Evolutionary conservation across 352 stramenopile genomes (phyloP), one percentile per base, ranked within the genome.

Genomic region (Phytophthora melonis): DNA sequence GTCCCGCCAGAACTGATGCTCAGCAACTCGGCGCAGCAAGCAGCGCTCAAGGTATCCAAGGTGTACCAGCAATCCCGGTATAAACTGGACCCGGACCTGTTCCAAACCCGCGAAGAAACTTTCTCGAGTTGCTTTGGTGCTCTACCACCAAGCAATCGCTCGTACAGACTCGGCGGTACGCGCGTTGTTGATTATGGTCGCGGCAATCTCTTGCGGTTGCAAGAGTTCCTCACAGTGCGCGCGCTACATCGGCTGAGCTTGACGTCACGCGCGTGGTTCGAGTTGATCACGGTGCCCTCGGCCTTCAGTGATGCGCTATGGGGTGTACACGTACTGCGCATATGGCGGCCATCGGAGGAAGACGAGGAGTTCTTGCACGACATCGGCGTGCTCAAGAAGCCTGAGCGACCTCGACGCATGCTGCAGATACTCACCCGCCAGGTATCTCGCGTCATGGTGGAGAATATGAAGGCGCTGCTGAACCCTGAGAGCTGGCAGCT

Each of bases 401-500:
- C 64, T 2, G 83, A 90, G 25, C 79, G 78, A 39, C 79, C 83
- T 8, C 77, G 77, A 2, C 71, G 75, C 13, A 82, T 88, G 71
- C 64, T 91, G 59, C 80, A 82, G 66, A 77, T 84, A 59, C 70
- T 91, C 13, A 90, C 82, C 1, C 75, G 78, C 3, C 82, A 90
- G 57, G 54, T 89, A 1, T 76, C 69, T 18, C 81, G 81, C 13
- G 45, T 82, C 5, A 75, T 78, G 36, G 55, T 89, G 9, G 83
- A 91, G 5, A 87, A 86, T 54, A 81, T 87, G 72, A 91, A 91
- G 52, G 66, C 80, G 34, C 60, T 92, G 11, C 50, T 85, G 3
- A 78, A 67, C 10, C 11, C 66, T 1, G 85, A 92, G 19, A 86
- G 63, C 50, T 92, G 85, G 85, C 83, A 89, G 52, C 36, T 92